phyloP scores from a whole-genome alignment of 2,329 filamentous ascomycete genomes.

The Rutstroemia sp. region DNA sequence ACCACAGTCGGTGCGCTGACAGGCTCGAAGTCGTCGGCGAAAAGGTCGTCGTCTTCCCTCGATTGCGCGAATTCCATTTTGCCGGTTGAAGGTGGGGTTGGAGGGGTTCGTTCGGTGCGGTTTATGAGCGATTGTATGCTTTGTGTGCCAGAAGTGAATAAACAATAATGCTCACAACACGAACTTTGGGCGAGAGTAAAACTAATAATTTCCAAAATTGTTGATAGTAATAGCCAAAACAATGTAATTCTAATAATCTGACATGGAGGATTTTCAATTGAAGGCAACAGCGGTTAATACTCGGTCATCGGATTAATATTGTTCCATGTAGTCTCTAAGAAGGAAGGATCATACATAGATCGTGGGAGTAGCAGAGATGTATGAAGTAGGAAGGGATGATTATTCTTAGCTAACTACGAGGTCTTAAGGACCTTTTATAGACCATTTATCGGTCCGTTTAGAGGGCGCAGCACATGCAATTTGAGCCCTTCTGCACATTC shows the following conservation, averaged over 20 bases:
- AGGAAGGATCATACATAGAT: too few relatives aligned
- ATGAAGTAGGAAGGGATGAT: neutral
- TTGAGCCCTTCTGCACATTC: too few relatives aligned
- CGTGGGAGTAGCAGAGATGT: neutral
- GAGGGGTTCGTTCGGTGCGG: neutral
- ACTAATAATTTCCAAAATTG: too few relatives aligned
- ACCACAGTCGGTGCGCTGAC: conserved; percentile 16
- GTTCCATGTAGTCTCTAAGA: too few relatives aligned
- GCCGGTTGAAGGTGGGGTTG: neutral
- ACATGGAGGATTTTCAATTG: neutral
- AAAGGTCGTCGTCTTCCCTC: conserved; percentile 29
- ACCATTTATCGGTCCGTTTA: too few relatives aligned
- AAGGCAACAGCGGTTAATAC: neutral
- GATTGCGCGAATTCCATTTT: conserved; percentile 29
- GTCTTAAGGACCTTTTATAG: too few relatives aligned
- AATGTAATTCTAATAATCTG: neutral
- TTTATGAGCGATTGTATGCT: neutral
- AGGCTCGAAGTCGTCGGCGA: conserved; percentile 30
- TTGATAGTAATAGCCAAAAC: neutral
- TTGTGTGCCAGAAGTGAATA: too few relatives aligned
- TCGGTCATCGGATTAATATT: too few relatives aligned
- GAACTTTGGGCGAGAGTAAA: too few relatives aligned
- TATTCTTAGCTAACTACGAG: too few relatives aligned
- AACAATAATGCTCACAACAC: too few relatives aligned
- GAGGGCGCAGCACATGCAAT: too few relatives aligned